Conservation (phyloP, 2,329 filamentous ascomycete genomes). For the Atkinsonella texensis region DNA sequence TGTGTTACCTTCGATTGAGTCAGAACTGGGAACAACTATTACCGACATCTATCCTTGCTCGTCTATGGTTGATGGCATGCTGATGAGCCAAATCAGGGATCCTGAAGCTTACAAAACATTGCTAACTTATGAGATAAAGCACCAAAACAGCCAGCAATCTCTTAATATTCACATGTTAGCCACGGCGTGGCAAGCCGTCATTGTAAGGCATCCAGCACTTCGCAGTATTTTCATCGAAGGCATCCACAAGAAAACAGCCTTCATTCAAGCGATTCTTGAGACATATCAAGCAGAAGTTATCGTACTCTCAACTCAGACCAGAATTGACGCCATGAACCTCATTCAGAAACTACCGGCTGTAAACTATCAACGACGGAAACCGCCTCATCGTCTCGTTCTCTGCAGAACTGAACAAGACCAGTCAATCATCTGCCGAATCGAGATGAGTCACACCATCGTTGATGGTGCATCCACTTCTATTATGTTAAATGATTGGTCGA, state of each 20-base stretch:
- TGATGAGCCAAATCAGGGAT: constrained; percentile 18
- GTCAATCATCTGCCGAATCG: constrained; percentile 15
- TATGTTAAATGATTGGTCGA: constrained; percentile 5
- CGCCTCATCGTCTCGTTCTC: constrained; percentile 2
- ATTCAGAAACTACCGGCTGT: background rate
- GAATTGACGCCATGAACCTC: background rate
- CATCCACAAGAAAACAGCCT: constrained; percentile 1
- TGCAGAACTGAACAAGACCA: background rate
- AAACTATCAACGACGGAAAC: constrained; percentile 1
- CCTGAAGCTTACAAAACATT: constrained; percentile 10
- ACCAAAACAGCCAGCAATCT: background rate
- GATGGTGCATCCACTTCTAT: constrained; percentile 19
- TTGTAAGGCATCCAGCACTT: constrained; percentile 7
- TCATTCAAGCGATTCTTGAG: constrained; percentile 5
- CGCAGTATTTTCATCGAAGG: constrained; percentile 7
- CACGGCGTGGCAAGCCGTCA: constrained; percentile 9
- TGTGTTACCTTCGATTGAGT: constrained; percentile 10
- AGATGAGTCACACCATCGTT: constrained; percentile 23
- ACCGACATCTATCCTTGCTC: constrained; percentile 27
- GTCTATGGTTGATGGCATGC: constrained; percentile 24
- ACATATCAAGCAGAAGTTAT: background rate
- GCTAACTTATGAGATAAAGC: constrained; percentile 10
- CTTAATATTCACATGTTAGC: constrained; percentile 5
- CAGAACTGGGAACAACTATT: constrained; percentile 11
- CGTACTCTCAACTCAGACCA: background rate